Percentiles rank a stretch among this genome's conserved stretches.
phyloP scores from a whole-genome alignment of 2,329 filamentous ascomycete genomes.

The Esteya vermicola region DNA sequence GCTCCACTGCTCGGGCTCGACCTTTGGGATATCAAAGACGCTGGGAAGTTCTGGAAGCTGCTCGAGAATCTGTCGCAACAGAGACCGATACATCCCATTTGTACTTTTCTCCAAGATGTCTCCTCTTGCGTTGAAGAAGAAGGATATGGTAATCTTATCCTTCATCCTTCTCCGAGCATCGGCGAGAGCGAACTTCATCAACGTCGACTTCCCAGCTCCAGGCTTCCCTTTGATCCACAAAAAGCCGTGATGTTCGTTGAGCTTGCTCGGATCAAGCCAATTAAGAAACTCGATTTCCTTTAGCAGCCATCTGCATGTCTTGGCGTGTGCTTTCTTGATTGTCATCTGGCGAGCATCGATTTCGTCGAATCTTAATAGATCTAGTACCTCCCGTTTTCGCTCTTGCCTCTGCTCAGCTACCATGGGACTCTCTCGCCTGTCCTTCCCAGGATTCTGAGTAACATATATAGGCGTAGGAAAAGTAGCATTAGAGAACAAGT shows the following conservation, averaged over 20 bases:
- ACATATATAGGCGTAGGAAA: too few species aligned
- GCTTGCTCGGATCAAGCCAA: constrained; percentile 17
- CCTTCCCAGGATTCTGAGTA: too few species aligned
- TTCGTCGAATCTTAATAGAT: background rate
- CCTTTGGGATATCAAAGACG: constrained; percentile 13
- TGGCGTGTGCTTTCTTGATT: constrained; percentile 8
- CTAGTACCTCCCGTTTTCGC: background rate
- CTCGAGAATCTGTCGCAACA: constrained; percentile 29
- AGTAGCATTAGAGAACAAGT: too few species aligned
- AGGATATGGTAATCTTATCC: constrained; percentile 14
- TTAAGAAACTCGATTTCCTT: constrained; percentile 14
- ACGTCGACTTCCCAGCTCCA: constrained; percentile 25
- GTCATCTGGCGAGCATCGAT: background rate
- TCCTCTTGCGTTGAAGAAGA: constrained; percentile 35
- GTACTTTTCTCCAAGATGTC: constrained; percentile 25
- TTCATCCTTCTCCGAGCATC: constrained; percentile 5
- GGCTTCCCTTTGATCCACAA: constrained; percentile 30
- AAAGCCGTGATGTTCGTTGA: constrained; percentile 14
- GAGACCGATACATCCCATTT: constrained; percentile 30
- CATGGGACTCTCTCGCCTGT: too few species aligned
- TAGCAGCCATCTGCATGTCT: constrained; percentile 11
- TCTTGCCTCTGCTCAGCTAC: background rate
- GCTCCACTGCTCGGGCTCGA: constrained; percentile 3
- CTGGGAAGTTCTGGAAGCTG: constrained; percentile 16
- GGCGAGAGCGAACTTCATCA: constrained; percentile 24